Evolutionary conservation across 495 filamentous ascomycete species (phyloP).

Genomic region (Neurospora africana): DNA sequence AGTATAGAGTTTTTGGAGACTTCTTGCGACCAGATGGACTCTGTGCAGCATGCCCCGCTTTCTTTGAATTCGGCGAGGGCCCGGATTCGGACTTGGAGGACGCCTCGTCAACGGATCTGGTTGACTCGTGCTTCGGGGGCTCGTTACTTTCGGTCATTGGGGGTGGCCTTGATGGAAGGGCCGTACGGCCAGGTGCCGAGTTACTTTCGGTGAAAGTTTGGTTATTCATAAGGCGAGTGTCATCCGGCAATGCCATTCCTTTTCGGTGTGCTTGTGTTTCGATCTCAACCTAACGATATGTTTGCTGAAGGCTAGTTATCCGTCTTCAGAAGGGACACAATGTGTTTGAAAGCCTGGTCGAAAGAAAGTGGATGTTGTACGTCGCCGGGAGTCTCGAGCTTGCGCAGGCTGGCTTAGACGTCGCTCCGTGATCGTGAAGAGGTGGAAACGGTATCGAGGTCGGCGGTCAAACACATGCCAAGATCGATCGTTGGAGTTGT

Average conservation of each 20-base stretch:
- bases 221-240: constrained; percentile 2
- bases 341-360: neutral
- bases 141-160: constrained; percentile 5
- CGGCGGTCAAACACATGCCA: constrained; percentile 1
- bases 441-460: constrained; percentile 4
- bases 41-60: constrained; percentile 1
- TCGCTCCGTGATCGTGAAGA: constrained; percentile 2
- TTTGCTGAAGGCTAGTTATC: neutral
- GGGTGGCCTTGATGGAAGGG: constrained; percentile 19
- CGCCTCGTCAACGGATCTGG: constrained; percentile 2
- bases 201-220: constrained; percentile 2
- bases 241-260: constrained; percentile 16
- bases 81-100: neutral
- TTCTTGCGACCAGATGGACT: constrained; percentile 2
- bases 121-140: constrained; percentile 3
- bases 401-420: neutral
- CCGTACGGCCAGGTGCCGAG: constrained; percentile 17
- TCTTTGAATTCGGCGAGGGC: constrained; percentile 8
- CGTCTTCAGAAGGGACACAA: neutral
- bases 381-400: neutral
- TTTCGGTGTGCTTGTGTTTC: neutral
- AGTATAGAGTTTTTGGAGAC: constrained; percentile 9
- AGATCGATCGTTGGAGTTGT: constrained; percentile 1
- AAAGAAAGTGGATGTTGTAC: neutral
- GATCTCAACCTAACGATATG: neutral